phyloP scores from a whole-genome alignment of 2,329 filamentous ascomycete genomes.

The Sclerotinia sclerotiorum region DNA sequence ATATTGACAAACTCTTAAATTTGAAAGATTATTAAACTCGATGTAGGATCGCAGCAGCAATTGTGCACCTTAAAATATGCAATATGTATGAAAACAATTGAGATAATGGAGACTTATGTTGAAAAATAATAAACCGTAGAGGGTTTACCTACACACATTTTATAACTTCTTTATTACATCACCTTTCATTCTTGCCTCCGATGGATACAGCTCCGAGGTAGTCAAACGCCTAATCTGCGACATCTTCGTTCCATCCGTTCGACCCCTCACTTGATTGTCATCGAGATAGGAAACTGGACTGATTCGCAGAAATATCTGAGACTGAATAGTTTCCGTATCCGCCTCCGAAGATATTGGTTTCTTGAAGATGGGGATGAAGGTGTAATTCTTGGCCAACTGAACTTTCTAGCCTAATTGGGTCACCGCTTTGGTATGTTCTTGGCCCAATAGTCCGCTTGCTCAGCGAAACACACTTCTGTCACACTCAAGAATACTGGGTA shows the following conservation, averaged over 20 bases:
- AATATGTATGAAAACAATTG: neutral
- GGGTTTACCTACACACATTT: constrained; percentile 5
- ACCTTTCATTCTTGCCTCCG: constrained; percentile 4
- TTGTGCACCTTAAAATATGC: neutral
- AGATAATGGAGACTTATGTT: neutral
- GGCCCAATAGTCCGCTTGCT: too few relatives aligned
- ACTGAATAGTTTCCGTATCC: constrained; percentile 6
- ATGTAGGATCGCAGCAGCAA: neutral
- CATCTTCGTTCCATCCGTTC: neutral
- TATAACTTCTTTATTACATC: constrained; percentile 1
- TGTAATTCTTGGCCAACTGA: too few relatives aligned
- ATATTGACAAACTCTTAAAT: neutral
- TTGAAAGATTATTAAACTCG: neutral
- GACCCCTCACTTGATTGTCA: constrained; percentile 6
- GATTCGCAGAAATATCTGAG: neutral
- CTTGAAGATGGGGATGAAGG: neutral
- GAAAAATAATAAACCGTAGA: neutral
- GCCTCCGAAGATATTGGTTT: constrained; percentile 18
- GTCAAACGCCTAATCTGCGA: constrained; percentile 1
- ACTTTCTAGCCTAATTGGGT: too few relatives aligned
- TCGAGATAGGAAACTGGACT: constrained; percentile 20
- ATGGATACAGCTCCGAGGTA: constrained; percentile 2
- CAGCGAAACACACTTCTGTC: too few relatives aligned
- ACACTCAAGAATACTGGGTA: too few relatives aligned
- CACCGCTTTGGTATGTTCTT: too few relatives aligned